Evolutionary conservation across 1,284 basidiomycete genomes (phyloP).

Genomic region (Uromyces viciae-fabae): DNA sequence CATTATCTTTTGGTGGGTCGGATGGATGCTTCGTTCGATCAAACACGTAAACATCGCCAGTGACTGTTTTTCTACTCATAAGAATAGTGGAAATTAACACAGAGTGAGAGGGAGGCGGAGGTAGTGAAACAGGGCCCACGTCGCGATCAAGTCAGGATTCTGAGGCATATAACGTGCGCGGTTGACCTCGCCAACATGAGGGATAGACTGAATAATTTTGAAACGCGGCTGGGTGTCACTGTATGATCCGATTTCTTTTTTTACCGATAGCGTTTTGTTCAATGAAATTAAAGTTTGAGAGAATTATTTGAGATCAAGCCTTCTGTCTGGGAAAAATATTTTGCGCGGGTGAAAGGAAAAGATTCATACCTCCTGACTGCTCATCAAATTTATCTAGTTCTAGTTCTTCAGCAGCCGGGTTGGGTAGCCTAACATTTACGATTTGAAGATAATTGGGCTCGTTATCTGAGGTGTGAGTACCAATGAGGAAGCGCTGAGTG

Average conservation of each 20-base stretch:
- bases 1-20: constrained; percentile 72
- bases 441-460: constrained; percentile 95
- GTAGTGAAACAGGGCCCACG: constrained; percentile 52
- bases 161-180: constrained; percentile 98
- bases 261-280: not conserved
- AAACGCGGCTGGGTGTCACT: constrained; percentile 75
- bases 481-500: constrained; percentile 85
- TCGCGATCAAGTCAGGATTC: constrained; percentile 94
- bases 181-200: constrained; percentile 94
- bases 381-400: constrained; percentile 82
- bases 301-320: too few relatives aligned
- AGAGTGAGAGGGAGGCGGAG: not conserved
- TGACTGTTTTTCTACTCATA: constrained; percentile 65
- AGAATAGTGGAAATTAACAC: not conserved
- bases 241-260: constrained; percentile 74
- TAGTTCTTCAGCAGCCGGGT: constrained; percentile 67
- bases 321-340: constrained; percentile 19
- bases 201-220: constrained; percentile 87
- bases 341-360: not conserved
- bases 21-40: constrained; percentile 95
- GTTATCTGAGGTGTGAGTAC: constrained; percentile 94
- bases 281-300: not conserved
- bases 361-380: constrained; percentile 66
- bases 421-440: constrained; percentile 87
- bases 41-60: constrained; percentile 86